Evolutionary conservation across 768 basidiomycete genomes (phyloP), one percentile per base, ranked within the genome.

Genomic region (Candolleomyces aberdarensis): DNA sequence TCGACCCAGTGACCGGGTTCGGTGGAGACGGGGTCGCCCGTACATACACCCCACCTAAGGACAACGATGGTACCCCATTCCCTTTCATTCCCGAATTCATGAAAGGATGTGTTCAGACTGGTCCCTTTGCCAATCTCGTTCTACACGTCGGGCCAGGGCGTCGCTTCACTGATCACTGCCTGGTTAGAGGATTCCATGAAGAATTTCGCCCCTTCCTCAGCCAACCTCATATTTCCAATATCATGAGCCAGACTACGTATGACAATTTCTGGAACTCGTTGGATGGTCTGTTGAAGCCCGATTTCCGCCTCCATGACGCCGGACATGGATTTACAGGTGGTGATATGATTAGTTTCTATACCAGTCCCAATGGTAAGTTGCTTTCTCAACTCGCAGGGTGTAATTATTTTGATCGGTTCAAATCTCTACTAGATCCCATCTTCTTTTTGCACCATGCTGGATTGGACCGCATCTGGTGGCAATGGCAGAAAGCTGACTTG

Each of bases 371-470:
- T 15, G 58, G 58, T 60, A 0, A 39, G 53, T 32, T 17, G 15
- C 26, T 53, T 15, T 51, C 43, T 36, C 20, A 41, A 17, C 17
- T 53, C 40, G 11, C 29, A n/a, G 19, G 19, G n/a, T 32, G 20
- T 31, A 7, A 1, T 14, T 13, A 3, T 36, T 50, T 22, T 11
- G n/a, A 51, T 19, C 1, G 6, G 8, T 8, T 59, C 31, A 40
- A 43, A 1, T n/a, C 36, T 17, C 19, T 32, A 7, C 41, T 17
- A 55, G 48, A 47, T 15, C 51, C 51, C 17, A 15, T 60, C 29
- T 60, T 60, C 53, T 55, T 55, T 20, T 53, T 60, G 10, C 59
- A 60, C 41, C 59, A 60, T 26, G 53, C 40, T 39, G 53, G 53
- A 17, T 43, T 60, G 19, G 53, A 60, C 39, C 53, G 59, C 19